Percentiles rank a stretch among this genome's conserved stretches.
phyloP scores from a whole-genome alignment of 1,284 basidiomycete genomes.

The Heterobasidion occidentale region DNA sequence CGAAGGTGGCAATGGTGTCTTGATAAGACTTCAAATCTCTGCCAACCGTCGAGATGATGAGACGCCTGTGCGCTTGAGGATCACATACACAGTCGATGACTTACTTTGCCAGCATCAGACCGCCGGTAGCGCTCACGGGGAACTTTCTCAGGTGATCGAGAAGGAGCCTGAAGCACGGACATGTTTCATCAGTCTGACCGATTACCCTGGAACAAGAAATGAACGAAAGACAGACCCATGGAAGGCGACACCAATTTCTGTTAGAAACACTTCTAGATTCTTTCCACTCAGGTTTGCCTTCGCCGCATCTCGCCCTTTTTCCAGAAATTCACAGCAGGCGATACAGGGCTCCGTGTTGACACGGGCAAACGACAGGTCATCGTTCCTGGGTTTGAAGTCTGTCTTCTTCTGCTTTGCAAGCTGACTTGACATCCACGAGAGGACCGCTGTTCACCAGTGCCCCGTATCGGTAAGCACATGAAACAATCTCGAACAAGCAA shows the following conservation, averaged over 20 bases:
- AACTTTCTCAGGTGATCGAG: constrained; percentile 96
- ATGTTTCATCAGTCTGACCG: neutral
- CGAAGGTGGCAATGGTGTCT: constrained; percentile 80
- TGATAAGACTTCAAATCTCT: constrained; percentile 97
- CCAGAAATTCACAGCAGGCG: constrained; percentile 82
- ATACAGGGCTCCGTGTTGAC: constrained; percentile 95
- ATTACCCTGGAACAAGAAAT: constrained; percentile 1
- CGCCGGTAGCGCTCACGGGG: constrained; percentile 93
- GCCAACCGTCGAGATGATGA: neutral
- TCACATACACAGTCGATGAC: constrained; percentile 14
- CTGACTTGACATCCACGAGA: constrained; percentile 63
- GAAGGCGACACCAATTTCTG: constrained; percentile 92
- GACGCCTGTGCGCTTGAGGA: constrained; percentile 8
- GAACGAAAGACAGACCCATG: constrained; percentile 55
- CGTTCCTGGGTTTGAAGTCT: constrained; percentile 96
- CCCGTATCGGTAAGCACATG: no score
- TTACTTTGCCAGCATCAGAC: constrained; percentile 95
- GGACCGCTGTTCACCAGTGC: constrained; percentile 37
- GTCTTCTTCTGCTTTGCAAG: constrained; percentile 92
- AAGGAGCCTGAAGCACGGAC: constrained; percentile 51
- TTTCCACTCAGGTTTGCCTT: constrained; percentile 79
- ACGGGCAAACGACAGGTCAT: constrained; percentile 89
- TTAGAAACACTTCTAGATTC: constrained; percentile 88
- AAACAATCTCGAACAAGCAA: no score
- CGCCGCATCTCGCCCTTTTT: constrained; percentile 71